Percentiles rank a stretch among this genome's conserved stretches.
These are phyloP conservation scores for Aethionema arabicum DNA, from an alignment of 345 rosid genomes.

Conservation along the genomic window DNA sequence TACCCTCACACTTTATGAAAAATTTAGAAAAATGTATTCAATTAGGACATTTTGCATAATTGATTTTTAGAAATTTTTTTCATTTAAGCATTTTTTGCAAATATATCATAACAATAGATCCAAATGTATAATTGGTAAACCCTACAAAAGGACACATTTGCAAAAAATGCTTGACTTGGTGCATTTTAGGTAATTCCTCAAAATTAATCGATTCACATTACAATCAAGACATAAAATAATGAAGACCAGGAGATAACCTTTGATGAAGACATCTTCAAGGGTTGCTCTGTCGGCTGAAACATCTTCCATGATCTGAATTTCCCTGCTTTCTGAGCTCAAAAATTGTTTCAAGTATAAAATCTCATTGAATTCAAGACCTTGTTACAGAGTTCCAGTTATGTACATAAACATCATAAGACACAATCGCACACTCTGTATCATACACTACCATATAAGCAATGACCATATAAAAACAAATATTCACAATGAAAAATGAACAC, in stretches of 20 bases:
- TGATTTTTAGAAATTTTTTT: no score
- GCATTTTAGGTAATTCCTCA: no score
- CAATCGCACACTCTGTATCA: conserved; percentile 3
- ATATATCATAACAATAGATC: no score
- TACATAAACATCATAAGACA: conserved; percentile 2
- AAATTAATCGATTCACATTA: background rate
- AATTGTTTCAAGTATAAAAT: background rate
- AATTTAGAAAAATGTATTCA: no score
- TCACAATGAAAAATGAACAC: conserved; percentile 5
- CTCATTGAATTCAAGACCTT: background rate
- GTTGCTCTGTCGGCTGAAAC: conserved; percentile 58
- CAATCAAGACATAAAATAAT: conserved; percentile 40
- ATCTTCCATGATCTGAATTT: conserved; percentile 53
- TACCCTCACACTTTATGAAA: no score
- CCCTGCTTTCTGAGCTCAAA: conserved; percentile 72
- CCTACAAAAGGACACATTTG: no score
- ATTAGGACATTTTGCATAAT: no score
- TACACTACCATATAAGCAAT: background rate
- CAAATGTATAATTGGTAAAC: no score
- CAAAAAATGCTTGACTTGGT: no score
- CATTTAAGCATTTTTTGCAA: no score
- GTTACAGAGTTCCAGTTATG: conserved; percentile 4
- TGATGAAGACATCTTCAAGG: conserved; percentile 77
- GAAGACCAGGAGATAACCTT: conserved; percentile 70
- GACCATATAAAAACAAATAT: conserved; percentile 11